Evolutionary conservation across 768 basidiomycete genomes (phyloP).

Genomic region (Candolleomyces eurysporus): DNA sequence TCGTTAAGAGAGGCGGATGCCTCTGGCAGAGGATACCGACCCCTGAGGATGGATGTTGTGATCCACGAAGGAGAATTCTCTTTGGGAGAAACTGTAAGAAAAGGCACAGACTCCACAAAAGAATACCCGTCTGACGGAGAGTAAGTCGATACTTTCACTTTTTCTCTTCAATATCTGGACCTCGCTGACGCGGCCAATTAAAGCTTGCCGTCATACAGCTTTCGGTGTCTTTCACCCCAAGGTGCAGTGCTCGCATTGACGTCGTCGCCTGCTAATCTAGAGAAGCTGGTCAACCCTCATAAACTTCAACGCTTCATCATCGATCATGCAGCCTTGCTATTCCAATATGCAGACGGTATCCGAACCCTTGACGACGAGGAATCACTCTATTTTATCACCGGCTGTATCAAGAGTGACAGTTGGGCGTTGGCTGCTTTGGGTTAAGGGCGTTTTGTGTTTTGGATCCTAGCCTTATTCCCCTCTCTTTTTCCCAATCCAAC

Average conservation of each 20-base stretch:
- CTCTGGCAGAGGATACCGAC: too few species aligned
- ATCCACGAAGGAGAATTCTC: too few species aligned
- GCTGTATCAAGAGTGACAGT: neutral
- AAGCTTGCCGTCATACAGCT: neutral
- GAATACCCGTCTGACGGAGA: too few species aligned
- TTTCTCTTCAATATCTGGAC: too few species aligned
- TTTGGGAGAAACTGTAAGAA: too few species aligned
- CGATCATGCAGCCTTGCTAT: neutral
- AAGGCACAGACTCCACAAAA: too few species aligned
- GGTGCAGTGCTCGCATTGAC: neutral
- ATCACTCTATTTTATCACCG: neutral
- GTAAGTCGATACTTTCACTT: too few species aligned
- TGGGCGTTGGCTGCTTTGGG: neutral
- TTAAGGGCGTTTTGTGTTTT: too few species aligned
- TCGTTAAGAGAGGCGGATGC: neutral
- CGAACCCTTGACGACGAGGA: neutral
- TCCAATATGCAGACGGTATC: neutral
- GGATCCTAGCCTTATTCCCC: neutral
- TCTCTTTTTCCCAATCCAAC: constrained; percentile 5
- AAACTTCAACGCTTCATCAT: neutral
- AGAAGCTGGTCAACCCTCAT: neutral
- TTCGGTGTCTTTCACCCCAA: neutral
- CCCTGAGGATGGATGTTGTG: neutral
- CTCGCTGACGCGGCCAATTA: too few species aligned
- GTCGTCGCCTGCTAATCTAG: neutral